phyloP scores from a whole-genome alignment of 1,284 basidiomycete species.

The Bjerkandera adusta region DNA sequence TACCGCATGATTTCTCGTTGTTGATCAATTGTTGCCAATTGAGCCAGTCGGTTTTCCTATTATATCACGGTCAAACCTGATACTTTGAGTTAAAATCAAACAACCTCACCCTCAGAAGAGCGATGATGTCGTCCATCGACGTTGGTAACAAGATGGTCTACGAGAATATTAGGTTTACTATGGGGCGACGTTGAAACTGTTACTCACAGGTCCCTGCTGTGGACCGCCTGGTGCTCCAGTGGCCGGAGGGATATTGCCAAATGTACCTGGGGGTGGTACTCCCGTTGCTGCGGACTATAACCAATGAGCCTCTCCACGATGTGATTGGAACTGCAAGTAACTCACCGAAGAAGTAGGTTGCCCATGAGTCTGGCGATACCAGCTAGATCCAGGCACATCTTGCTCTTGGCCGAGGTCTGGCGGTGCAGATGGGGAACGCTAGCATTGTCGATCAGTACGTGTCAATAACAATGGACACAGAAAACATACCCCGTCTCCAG shows the following conservation, averaged over 20 bases:
- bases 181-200: constrained; percentile 11
- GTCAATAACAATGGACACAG: too few species aligned
- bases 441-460: too few species aligned
- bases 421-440: constrained; percentile 15
- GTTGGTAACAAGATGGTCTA: constrained; percentile 61
- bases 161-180: constrained; percentile 8
- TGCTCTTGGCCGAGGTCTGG: constrained; percentile 8
- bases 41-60: constrained; percentile 74
- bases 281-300: constrained; percentile 24
- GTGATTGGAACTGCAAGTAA: too few species aligned
- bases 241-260: constrained; percentile 7
- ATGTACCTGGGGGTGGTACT: constrained; percentile 1
- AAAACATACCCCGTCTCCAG: background rate
- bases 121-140: constrained; percentile 49
- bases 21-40: constrained; percentile 71
- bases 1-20: constrained; percentile 77
- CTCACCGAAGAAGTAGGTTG: too few species aligned
- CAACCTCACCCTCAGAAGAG: constrained; percentile 55
- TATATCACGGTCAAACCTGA: too few species aligned
- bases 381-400: background rate
- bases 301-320: too few species aligned
- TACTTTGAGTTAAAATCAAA: constrained; percentile 1
- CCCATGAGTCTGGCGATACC: constrained; percentile 8
- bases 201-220: constrained; percentile 26
- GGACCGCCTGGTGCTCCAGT: constrained; percentile 1